Base-by-base conservation (phyloP, 176 grass and related monocot genomes). In the Metroxylon sagu region DNA sequence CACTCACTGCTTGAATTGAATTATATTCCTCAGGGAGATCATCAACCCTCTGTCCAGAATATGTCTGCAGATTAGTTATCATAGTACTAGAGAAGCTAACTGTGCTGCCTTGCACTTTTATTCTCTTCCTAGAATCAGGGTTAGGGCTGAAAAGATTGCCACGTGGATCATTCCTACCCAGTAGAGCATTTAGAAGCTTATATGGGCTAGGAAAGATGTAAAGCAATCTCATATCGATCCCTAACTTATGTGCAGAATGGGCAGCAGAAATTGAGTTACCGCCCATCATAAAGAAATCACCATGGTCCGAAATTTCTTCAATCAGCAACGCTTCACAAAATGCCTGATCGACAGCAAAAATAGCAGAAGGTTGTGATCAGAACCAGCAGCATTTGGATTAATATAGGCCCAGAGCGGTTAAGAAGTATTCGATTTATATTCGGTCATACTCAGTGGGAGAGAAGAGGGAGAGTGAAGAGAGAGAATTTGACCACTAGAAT, bases 221-320 rank as follows among this genome's bases (percentile, higher is more conserved):
- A 69, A 96, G 64, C 25, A 90, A 50, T 65, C 80, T 77, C 86
- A 96, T 90, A 69, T 96, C 79, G 52, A 95, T 84, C 43, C 70
- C 79, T 69, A 96, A 77, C 55, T 82, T 85, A 69, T 96, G 78
- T 4, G 86, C 77, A 28, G 77, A 72, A 64, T 87, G 86, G 4
- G 91, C 91, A 5, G 91, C 86, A 74, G 80, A 80, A 72, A 96
- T 80, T 74, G 91, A 96, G 75, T 83, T 76, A 77, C 91, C 86
- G 35, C 91, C 91, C 71, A 82, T 68, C 19, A 60, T 18, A 28
- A 96, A 96, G 74, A 96, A 96, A 73, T 90, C 83, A 77, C 90
- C 91, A 79, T 63, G 60, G 5, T 96, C 86, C 4, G 77, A 83
- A 79, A 96, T 73, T 82, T 87, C 80, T 61, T 82, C 50, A 65